phyloP scores from a whole-genome alignment of 345 rosid genomes.

The Eucalyptus victrix region DNA sequence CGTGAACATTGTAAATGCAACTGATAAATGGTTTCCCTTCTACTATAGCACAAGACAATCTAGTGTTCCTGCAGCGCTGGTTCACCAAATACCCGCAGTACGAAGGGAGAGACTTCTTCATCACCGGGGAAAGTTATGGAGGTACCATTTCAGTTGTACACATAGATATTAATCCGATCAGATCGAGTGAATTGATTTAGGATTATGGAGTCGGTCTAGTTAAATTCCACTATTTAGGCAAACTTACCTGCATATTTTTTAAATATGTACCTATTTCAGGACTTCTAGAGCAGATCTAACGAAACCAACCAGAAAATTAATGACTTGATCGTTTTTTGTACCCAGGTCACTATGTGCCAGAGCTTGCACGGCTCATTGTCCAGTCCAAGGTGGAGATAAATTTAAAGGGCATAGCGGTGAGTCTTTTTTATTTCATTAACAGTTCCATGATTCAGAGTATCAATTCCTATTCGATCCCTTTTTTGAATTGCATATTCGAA shows the following conservation, averaged over 20 bases:
- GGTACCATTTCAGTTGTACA: background rate
- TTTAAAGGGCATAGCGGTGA: conserved; percentile 28
- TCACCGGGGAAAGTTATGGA: conserved; percentile 26
- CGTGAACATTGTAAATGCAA: background rate
- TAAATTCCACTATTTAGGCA: background rate
- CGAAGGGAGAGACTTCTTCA: conserved; percentile 13
- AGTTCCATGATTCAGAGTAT: background rate
- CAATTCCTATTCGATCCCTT: background rate
- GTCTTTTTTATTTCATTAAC: background rate
- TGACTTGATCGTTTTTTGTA: background rate
- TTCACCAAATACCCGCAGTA: conserved; percentile 12
- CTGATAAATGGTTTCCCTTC: background rate
- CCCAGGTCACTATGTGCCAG: conserved; percentile 39
- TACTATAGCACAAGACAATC: conserved; percentile 12
- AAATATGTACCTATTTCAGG: background rate
- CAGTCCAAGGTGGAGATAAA: conserved; percentile 5
- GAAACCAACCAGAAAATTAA: background rate
- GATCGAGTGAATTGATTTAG: background rate
- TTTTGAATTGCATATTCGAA: background rate
- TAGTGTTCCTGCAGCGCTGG: conserved; percentile 16
- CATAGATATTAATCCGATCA: background rate
- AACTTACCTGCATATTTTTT: background rate
- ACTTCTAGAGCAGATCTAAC: background rate
- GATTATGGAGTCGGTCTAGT: background rate
- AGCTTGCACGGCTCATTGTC: conserved; percentile 20